These are phyloP conservation scores for Diaporthe capsici DNA, from an alignment of 2,329 filamentous ascomycete species.

Conservation along the genomic window DNA sequence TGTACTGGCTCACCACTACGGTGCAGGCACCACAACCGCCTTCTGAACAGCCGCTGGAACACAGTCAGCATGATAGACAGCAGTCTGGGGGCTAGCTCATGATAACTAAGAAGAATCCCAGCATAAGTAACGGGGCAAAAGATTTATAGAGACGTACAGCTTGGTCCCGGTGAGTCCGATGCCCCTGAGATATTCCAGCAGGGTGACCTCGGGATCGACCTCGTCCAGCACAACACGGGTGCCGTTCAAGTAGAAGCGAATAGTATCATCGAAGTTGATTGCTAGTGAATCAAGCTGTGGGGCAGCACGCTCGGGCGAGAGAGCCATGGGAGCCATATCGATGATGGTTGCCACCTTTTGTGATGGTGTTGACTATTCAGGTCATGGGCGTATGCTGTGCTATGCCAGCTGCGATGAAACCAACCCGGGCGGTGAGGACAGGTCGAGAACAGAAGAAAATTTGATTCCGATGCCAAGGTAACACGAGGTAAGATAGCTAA, in stretches of 20 bases:
- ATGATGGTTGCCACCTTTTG: slow-evolving; percentile 26
- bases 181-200: slow-evolving; percentile 92
- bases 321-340: slow-evolving; percentile 69
- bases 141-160: slow-evolving; percentile 64
- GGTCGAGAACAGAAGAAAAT: neutral
- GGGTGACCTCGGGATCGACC: slow-evolving; percentile 90
- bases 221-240: slow-evolving; percentile 89
- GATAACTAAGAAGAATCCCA: neutral
- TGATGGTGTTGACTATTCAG: slow-evolving; percentile 20
- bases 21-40: slow-evolving; percentile 97
- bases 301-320: slow-evolving; percentile 62
- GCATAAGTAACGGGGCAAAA: too few relatives aligned
- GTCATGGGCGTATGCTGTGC: slow-evolving; percentile 13
- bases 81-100: neutral
- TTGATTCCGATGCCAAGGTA: neutral
- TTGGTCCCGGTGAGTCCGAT: slow-evolving; percentile 97
- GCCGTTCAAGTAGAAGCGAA: slow-evolving; percentile 95
- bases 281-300: slow-evolving; percentile 70
- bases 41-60: slow-evolving; percentile 85
- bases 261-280: slow-evolving; percentile 84
- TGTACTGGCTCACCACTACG: slow-evolving; percentile 93
- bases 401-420: slow-evolving; percentile 6
- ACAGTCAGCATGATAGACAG: slow-evolving; percentile 23
- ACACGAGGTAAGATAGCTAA: neutral
- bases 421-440: neutral